Percentiles rank a stretch among this genome's conserved stretches.
phyloP scores from a whole-genome alignment of 768 basidiomycete genomes.

The Mycena vitilis region DNA sequence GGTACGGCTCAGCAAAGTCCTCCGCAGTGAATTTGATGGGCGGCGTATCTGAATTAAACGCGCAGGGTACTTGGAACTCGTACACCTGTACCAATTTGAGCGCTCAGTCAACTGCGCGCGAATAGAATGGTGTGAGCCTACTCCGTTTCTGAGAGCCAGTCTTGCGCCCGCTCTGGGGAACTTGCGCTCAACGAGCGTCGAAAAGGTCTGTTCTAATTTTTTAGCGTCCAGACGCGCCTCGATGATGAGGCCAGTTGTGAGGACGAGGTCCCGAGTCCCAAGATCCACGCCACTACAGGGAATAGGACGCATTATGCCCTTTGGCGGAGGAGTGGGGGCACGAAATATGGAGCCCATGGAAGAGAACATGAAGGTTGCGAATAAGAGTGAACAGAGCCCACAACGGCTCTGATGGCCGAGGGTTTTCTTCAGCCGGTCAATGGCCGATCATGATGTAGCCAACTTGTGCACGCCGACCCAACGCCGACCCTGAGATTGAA shows the following conservation, averaged over 20 bases:
- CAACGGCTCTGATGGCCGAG: too few species aligned
- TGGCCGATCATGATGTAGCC: too few species aligned
- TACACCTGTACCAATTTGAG: constrained; percentile 8
- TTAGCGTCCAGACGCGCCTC: constrained; percentile 22
- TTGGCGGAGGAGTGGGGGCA: constrained; percentile 15
- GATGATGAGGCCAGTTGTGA: constrained; percentile 29
- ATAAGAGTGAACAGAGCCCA: too few species aligned
- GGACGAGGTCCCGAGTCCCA: neutral
- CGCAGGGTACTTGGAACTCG: constrained; percentile 24
- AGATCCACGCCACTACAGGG: constrained; percentile 30
- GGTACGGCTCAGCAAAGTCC: constrained; percentile 20
- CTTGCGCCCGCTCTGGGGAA: constrained; percentile 32
- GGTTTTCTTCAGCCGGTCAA: too few species aligned
- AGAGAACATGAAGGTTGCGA: constrained; percentile 8
- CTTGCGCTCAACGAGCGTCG: constrained; percentile 17
- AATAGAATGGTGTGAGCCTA: neutral
- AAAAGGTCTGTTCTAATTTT: constrained; percentile 20
- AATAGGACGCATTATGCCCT: constrained; percentile 13
- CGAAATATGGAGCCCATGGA: neutral
- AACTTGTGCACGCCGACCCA: too few species aligned
- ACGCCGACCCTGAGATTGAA: too few species aligned
- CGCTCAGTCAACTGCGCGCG: neutral
- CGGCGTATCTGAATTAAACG: constrained; percentile 8
- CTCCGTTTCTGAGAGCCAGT: constrained; percentile 27
- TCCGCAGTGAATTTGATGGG: constrained; percentile 19